These are phyloP conservation scores for Monosporascus cannonballus DNA, from an alignment of 2,329 filamentous ascomycete species.

Conservation along the genomic window DNA sequence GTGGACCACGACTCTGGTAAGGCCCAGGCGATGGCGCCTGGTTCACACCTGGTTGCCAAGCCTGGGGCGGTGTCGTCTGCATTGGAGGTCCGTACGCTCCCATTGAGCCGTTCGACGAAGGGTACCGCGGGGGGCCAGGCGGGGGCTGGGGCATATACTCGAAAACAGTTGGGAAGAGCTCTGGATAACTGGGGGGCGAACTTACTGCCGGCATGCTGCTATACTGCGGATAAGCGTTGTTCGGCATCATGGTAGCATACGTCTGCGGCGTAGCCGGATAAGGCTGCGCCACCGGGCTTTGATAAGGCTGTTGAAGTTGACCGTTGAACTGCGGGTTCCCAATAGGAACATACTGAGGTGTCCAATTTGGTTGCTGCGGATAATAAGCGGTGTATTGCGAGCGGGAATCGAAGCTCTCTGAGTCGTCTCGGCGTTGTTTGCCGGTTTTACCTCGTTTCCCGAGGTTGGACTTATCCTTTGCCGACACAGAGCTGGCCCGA, in stretches of 20 bases:
- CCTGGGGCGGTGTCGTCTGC: constrained; percentile 27
- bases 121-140: constrained; percentile 26
- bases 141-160: constrained; percentile 32
- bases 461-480: constrained; percentile 68
- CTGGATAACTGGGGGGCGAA: constrained; percentile 19
- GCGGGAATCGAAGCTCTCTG: constrained; percentile 58
- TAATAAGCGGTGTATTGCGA: constrained; percentile 67
- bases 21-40: constrained; percentile 17
- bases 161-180: constrained; percentile 21
- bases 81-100: constrained; percentile 28
- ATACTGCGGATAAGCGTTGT: constrained; percentile 40
- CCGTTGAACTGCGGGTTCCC: constrained; percentile 35
- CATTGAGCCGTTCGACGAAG: constrained; percentile 28
- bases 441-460: constrained; percentile 63
- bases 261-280: constrained; percentile 38
- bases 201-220: constrained; percentile 39
- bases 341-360: constrained; percentile 47
- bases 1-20: constrained; percentile 21
- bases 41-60: constrained; percentile 26
- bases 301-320: constrained; percentile 42
- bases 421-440: constrained; percentile 58
- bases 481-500: constrained; percentile 78
- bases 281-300: constrained; percentile 38
- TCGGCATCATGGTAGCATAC: constrained; percentile 38
- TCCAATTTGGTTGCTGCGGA: constrained; percentile 52